Base-by-base conservation (phyloP, 768 basidiomycete species). In the Sarcomyxa edulis region DNA sequence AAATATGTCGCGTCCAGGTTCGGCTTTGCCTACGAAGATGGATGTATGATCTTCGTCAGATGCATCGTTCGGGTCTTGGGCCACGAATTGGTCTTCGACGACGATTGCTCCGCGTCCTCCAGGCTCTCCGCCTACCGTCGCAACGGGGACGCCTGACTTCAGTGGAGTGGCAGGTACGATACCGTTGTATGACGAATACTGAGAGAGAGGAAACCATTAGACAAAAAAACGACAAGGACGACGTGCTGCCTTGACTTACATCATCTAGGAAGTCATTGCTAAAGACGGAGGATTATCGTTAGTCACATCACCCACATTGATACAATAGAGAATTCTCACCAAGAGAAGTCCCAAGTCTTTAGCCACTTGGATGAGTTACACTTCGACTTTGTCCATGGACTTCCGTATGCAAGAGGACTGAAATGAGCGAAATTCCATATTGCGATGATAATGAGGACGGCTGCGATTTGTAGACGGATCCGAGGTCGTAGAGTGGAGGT, bases 331-430 rank as follows among this genome's bases (percentile, higher is more conserved):
- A 12, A 19, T 12, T 58, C 74, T 28, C 52, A 81, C 84, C 94
- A 99, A 20, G 80, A 74, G 58, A 98, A 97, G 61, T 99, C 96
- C 96, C 96, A 99, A 4, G 83, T 86, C 65, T 82, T 90, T 27
- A 95, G 48, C 90, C 91, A 94, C 54, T 79, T 82, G 1, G 90
- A 81, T 27, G 65, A 72, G 36, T 71, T 56, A 50, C 96, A 98
- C 45, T 88, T 71, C 6, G 51, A 54, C 63, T 72, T 88, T 23
- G 95, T 97, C 96, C 95, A 98, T 0, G 76, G 69, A 14, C 64
- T 76, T 0, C 90, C 96, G 55, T 99, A 98, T 0, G 75, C 66
- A 31, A 98, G 56, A 2, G 95, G 85, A 48, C 82, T 86, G 52
- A 92, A 83, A 52, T 82, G 73, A 27, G 66, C 61, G 61, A 81